phyloP scores from a whole-genome alignment of 1,139 yeast species.

The Eremothecium cymbalariae region DNA sequence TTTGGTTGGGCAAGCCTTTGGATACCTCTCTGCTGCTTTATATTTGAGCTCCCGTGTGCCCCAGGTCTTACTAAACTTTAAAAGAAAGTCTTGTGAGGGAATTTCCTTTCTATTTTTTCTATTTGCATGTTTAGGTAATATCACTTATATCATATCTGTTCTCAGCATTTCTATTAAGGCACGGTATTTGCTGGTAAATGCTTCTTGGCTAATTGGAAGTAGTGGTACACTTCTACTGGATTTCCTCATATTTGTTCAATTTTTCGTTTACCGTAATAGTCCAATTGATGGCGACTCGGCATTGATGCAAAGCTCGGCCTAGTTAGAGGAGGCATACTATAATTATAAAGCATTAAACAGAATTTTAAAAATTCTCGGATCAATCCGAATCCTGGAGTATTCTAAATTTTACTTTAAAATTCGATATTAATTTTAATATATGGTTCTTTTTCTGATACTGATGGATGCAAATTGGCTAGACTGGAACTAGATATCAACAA shows the following conservation, averaged over 20 bases:
- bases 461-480: too few species aligned
- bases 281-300: too few species aligned
- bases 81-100: slow-evolving; percentile 87
- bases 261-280: slow-evolving; percentile 58
- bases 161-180: slow-evolving; percentile 64
- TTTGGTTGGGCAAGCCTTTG: slow-evolving; percentile 76
- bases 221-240: slow-evolving; percentile 82
- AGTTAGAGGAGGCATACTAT: too few species aligned
- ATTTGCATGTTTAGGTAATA: slow-evolving; percentile 87
- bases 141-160: slow-evolving; percentile 81
- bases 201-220: slow-evolving; percentile 90
- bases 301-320: too few species aligned
- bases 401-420: too few species aligned
- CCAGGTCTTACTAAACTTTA: slow-evolving; percentile 72
- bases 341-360: too few species aligned
- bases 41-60: slow-evolving; percentile 88
- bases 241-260: slow-evolving; percentile 76
- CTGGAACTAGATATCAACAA: too few species aligned
- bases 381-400: too few species aligned
- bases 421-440: too few species aligned
- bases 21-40: slow-evolving; percentile 82
- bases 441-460: too few species aligned
- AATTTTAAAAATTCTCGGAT: too few species aligned
- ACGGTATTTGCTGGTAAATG: slow-evolving; percentile 66
- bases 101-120: slow-evolving; percentile 83